A percentile compares a stretch with the other conserved stretches of the same genome.
Conservation (phyloP, 345 rosid genomes). For the Camelina sativa region DNA sequence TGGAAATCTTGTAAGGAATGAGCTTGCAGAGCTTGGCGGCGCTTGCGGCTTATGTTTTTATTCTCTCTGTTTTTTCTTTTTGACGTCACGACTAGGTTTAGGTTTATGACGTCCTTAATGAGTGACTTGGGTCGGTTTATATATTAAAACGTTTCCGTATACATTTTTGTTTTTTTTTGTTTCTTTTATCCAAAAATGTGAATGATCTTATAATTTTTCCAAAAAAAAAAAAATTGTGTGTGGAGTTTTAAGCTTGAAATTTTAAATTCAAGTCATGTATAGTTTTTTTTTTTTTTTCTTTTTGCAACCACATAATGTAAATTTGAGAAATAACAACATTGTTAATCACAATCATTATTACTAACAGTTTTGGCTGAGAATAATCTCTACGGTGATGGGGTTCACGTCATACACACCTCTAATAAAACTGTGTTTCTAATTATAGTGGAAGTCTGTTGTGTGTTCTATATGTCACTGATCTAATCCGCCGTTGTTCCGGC, state of each 20-base stretch:
- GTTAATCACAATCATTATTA: not conserved
- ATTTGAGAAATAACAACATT: no score
- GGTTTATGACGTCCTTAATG: not conserved
- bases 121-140: not conserved
- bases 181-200: no score
- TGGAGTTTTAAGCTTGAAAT: no score
- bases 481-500: constrained; percentile 40
- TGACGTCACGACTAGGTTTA: constrained; percentile 14
- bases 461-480: constrained; percentile 30
- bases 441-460: constrained; percentile 46
- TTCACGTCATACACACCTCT: constrained; percentile 55
- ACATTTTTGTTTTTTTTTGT: no score
- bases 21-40: constrained; percentile 16
- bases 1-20: not conserved
- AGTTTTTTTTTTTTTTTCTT: no score
- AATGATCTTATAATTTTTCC: no score
- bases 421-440: constrained; percentile 8
- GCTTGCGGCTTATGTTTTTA: not conserved
- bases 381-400: constrained; percentile 53
- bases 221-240: no score
- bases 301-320: no score
- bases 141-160: not conserved
- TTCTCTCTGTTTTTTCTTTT: constrained; percentile 5
- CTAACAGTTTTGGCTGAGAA: not conserved
- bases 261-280: no score